Evolutionary conservation across 345 rosid genomes (phyloP), one percentile per base, ranked within the genome.

Genomic region (Pistacia atlantica): DNA sequence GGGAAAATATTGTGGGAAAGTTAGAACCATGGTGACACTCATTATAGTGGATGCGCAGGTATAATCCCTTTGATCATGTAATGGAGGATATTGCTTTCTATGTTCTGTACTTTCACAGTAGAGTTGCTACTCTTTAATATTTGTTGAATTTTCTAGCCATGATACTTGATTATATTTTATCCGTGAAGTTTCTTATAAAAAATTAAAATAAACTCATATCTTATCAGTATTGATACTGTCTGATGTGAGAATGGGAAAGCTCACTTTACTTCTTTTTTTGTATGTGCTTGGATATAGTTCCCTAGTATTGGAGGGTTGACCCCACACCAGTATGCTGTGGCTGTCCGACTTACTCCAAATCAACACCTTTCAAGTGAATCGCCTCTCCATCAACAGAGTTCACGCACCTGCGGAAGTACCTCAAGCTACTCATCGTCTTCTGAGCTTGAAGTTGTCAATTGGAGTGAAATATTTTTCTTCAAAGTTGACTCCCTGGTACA

Each of bases 401-500:
- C 95, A 74, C 97, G 98, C 69, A 96, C 98, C 59, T 79, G 92
- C 75, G 97, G 98, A 79, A 80, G 85, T 78, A 84, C 80, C 67
- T 86, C 97, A 79, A 84, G 78, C 71, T 66, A 76, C 65, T 65
- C 82, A 6, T 77, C 79, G 3, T 83, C 94, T 67, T 82, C 92
- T 46, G 87, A 87, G 81, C 81, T 76, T 54, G 92, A 88, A 77
- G 67, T 83, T 66, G 91, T 92, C 72, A 72, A 80, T 79, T 96
- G 99, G 99, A 86, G 77, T 85, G 99, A 96, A 84, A 83, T 91
- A 61, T 92, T 93, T 87, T 93, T 93, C 89, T 93, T 96, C 80
- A 93, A 88, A 87, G 88, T 92, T 49, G 93, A 93, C 71, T 84
- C 90, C 48, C 81, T 74, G 87, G 99, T 96, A 91, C 67, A 84